phyloP scores from a whole-genome alignment of 2,329 filamentous ascomycete genomes.

The Pseudocercospora cruenta region DNA sequence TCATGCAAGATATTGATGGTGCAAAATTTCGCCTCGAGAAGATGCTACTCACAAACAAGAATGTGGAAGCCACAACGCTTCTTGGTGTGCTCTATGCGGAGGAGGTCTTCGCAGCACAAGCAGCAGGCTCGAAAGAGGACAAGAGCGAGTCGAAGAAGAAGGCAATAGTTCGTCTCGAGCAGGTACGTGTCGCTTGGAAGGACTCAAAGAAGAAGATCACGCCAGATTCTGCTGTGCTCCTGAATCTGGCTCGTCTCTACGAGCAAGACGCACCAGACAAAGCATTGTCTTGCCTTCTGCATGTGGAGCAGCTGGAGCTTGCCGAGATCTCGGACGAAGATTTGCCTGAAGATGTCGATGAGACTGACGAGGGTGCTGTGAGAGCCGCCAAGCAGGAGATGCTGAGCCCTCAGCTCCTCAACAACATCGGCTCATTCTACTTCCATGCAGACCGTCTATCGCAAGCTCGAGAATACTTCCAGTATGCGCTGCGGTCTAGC shows the following conservation, averaged over 20 bases:
- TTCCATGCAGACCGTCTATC: slow-evolving; percentile 84
- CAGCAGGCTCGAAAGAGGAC: slow-evolving; percentile 76
- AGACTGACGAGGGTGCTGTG: slow-evolving; percentile 36
- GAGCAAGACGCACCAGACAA: slow-evolving; percentile 85
- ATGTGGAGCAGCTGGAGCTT: slow-evolving; percentile 88
- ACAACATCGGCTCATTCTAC: slow-evolving; percentile 96
- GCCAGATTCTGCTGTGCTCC: slow-evolving; percentile 81
- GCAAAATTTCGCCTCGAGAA: slow-evolving; percentile 94
- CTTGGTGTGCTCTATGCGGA: slow-evolving; percentile 92
- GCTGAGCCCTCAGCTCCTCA: slow-evolving; percentile 86
- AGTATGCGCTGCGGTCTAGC: slow-evolving; percentile 87
- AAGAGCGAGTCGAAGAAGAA: slow-evolving; percentile 84
- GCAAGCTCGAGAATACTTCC: slow-evolving; percentile 82
- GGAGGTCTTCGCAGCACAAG: slow-evolving; percentile 82
- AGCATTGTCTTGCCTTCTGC: slow-evolving; percentile 85
- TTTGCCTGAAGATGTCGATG: slow-evolving; percentile 52
- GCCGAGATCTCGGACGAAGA: slow-evolving; percentile 75
- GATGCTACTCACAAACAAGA: slow-evolving; percentile 70
- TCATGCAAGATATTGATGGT: slow-evolving; percentile 82
- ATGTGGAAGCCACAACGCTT: slow-evolving; percentile 86
- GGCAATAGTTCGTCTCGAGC: slow-evolving; percentile 81
- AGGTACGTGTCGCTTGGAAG: slow-evolving; percentile 86
- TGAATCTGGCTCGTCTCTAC: slow-evolving; percentile 90
- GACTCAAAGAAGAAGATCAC: slow-evolving; percentile 82
- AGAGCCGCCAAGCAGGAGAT: slow-evolving; percentile 67